These are phyloP conservation scores for Leccinum proliferum DNA, from an alignment of 1,284 basidiomycete genomes.

Conservation along the genomic window DNA sequence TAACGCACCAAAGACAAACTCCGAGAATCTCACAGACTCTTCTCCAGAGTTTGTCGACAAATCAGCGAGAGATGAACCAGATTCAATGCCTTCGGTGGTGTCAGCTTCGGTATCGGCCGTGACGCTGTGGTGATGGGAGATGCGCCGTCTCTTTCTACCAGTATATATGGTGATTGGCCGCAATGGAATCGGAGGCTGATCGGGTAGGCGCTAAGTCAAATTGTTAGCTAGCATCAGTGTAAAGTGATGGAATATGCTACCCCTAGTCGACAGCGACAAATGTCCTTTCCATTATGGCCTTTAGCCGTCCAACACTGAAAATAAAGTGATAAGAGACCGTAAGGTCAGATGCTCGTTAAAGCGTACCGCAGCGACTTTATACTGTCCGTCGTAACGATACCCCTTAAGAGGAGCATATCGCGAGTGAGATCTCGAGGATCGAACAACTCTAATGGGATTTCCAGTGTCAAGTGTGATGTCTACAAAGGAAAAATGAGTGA, in stretches of 20 bases:
- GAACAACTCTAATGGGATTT: constrained; percentile 22
- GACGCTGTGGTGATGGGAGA: background rate
- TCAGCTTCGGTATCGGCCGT: background rate
- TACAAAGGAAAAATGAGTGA: constrained; percentile 5
- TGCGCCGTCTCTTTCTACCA: background rate
- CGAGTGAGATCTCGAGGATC: constrained; percentile 17
- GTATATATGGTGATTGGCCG: background rate
- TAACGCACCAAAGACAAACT: no score
- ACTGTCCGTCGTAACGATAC: constrained; percentile 25
- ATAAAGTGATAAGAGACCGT: background rate
- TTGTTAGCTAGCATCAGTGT: background rate
- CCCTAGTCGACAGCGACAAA: constrained; percentile 27
- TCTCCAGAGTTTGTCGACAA: background rate
- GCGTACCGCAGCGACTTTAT: constrained; percentile 17
- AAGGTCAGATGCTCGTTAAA: background rate
- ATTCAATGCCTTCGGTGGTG: background rate
- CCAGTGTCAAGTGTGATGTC: constrained; percentile 19
- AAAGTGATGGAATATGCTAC: constrained; percentile 4
- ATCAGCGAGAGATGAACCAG: background rate
- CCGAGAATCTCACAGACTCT: background rate
- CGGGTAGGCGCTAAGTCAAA: constrained; percentile 20
- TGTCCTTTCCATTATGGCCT: constrained; percentile 9
- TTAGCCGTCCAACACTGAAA: constrained; percentile 19
- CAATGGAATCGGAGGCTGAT: constrained; percentile 19
- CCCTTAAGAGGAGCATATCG: constrained; percentile 20